Evolutionary conservation across 768 basidiomycete genomes (phyloP), one percentile per base, ranked within the genome.

Genomic region (Suillus cothurnatus): DNA sequence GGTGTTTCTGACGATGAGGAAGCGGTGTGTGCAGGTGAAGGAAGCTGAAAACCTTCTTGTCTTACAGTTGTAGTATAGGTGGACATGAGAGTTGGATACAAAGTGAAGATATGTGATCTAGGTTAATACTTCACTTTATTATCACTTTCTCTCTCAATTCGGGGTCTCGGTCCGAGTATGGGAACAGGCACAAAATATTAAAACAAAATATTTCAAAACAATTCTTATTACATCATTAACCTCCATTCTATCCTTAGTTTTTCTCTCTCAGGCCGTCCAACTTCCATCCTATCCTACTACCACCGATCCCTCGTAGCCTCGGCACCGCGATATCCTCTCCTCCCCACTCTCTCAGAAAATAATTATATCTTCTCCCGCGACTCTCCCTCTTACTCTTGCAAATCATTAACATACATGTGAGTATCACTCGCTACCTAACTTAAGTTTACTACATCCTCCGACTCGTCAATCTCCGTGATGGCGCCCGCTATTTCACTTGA

Each of bases 1-100:
- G 70, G 71, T 38, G 59, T 66, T 9, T 68, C 62, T 34, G 64
- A 53, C 2, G 67, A 49, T 28, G 76, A 71, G 0, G 76, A 49
- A 31, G 49, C 61, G 1, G 74, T 75, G 43, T 72, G 72, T 6
- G 80, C 73, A 28, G 86, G 82, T 56, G 81, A 81, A 26, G 86
- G 84, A 41, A 88, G 71, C 67, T 90, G 88, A 74, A 93, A 93
- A 70, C 92, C 91, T 78, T 92, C 88, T 72, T 90, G 87, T 66
- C 90, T 81, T 68, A 91, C 73, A 65, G 76, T 69, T 3, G 73
- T 64, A 9, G 71, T 65, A 73, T 76, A 74, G 61, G 15, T 50
- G 50, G 75, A 69, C 73, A 77, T 75, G 50, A 58, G 43, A 14
- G 36, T 21, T 31, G 26, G 9, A 26, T 36, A 41, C 28, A 15